Conservation (phyloP, 139 green algal species). For the Chlorella sp. region DNA sequence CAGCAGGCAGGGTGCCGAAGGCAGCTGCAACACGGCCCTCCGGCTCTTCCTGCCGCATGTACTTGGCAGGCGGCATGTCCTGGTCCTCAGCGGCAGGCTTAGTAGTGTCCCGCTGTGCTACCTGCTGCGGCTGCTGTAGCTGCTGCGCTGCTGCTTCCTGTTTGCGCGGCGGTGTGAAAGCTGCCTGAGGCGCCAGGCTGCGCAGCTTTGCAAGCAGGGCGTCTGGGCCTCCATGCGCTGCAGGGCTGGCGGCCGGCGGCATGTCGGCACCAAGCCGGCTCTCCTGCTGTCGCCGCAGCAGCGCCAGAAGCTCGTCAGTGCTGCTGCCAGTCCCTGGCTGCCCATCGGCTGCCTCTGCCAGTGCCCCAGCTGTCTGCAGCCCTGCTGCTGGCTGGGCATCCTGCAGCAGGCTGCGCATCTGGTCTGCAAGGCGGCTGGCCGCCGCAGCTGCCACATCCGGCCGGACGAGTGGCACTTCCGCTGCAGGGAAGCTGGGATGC, state of each 20-base stretch:
- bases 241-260: no score
- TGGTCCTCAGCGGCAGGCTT: not conserved
- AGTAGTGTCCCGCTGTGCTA: no score
- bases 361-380: no score
- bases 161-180: not conserved
- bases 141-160: not conserved
- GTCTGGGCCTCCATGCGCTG: no score
- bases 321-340: not conserved
- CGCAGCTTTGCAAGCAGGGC: not conserved
- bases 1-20: no score
- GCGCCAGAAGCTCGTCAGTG: not conserved
- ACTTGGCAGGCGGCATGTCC: constrained; percentile 7
- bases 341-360: not conserved
- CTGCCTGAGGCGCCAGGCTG: not conserved
- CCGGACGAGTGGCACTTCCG: not conserved
- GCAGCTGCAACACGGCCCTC: not conserved
- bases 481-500: not conserved
- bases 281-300: not conserved
- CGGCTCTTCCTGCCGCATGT: not conserved
- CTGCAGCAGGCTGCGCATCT: not conserved
- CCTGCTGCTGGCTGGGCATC: not conserved
- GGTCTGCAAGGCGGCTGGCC: not conserved
- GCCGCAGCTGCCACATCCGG: not conserved
- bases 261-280: no score
- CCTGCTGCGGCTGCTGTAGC: not conserved